These are phyloP conservation scores for Ophiobolus disseminans DNA, from an alignment of 2,329 filamentous ascomycete species.

Conservation along the genomic window DNA sequence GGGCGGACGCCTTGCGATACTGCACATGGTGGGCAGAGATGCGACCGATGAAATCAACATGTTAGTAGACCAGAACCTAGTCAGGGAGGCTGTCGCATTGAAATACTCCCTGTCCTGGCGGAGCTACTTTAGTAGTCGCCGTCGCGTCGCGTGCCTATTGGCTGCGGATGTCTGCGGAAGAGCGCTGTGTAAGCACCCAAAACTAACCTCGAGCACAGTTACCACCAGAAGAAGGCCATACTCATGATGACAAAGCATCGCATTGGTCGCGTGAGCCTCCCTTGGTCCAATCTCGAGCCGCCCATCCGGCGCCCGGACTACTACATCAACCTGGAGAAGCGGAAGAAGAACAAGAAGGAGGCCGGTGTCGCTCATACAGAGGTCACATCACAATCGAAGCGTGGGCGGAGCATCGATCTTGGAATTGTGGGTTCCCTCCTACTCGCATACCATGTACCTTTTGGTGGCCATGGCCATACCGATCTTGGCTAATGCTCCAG, in stretches of 20 bases:
- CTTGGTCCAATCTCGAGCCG: slow-evolving; percentile 66
- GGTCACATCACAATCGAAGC: slow-evolving; percentile 16
- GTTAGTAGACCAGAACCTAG: slow-evolving; percentile 49
- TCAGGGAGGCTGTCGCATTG: too few relatives aligned
- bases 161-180: slow-evolving; percentile 12
- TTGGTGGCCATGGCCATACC: slow-evolving; percentile 8
- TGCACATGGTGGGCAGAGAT: slow-evolving; percentile 68
- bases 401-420: slow-evolving; percentile 35
- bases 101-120: too few relatives aligned
- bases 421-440: slow-evolving; percentile 40
- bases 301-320: slow-evolving; percentile 63
- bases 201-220: slow-evolving; percentile 53
- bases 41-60: slow-evolving; percentile 66
- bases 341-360: slow-evolving; percentile 8
- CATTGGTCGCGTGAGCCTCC: slow-evolving; percentile 63
- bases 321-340: slow-evolving; percentile 33
- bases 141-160: slow-evolving; percentile 5
- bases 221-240: slow-evolving; percentile 62
- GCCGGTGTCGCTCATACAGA: neutral
- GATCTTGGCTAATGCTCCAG: slow-evolving; percentile 22
- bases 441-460: slow-evolving; percentile 8
- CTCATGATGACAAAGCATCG: slow-evolving; percentile 66
- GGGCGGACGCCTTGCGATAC: slow-evolving; percentile 64
- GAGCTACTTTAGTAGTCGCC: too few relatives aligned
- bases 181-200: slow-evolving; percentile 18